Evolutionary conservation across 2,329 filamentous ascomycete genomes (phyloP), one percentile per base, ranked within the genome.

Genomic region (Neofusicoccum kwambonambiense): DNA sequence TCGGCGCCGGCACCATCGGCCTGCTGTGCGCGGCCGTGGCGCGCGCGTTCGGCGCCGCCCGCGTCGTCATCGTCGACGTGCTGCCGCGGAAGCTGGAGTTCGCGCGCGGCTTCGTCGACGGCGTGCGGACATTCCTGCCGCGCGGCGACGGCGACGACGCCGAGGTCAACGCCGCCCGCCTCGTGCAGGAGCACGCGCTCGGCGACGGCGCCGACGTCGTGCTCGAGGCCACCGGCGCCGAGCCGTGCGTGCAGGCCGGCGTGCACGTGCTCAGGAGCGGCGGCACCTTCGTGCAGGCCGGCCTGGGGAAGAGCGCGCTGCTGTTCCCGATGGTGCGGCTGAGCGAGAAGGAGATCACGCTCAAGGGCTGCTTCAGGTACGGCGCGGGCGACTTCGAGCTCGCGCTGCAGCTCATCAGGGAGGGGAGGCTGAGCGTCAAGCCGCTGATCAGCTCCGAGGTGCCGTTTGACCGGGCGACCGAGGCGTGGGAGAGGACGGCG

Each of bases 11-110:
- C 1, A 77, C 79, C 0, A 90, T 97, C 6, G 93, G 93, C 3
- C 82, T 97, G 45, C 83, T 97, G 44, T 95, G 91, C 79, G 89
- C 88, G 37, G 91, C 92, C 5, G 92, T 96, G 3, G 91, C 92
- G 8, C 86, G 83, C 68, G 88, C 90, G 0, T 93, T 90, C 70
- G 93, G 93, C 17, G 93, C 93, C 1, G 83, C 83, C 62, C 92
- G 87, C 73, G 84, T 96, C 8, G 87, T 95, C 22, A 84, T 85
- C 6, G 91, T 95, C 58, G 93, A 97, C 80, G 92, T 96, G 69
- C 86, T 93, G 65, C 83, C 87, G 70, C 79, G 83, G 67, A 87
- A 93, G 77, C 83, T 96, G 60, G 86, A 90, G 64, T 93, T 96
- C 72, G 92, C 92, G 6, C 81, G 79, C 71, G 77, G 78, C 34